phyloP scores from a whole-genome alignment of 805 yeast species.

The Sugiyamaella smithiae region DNA sequence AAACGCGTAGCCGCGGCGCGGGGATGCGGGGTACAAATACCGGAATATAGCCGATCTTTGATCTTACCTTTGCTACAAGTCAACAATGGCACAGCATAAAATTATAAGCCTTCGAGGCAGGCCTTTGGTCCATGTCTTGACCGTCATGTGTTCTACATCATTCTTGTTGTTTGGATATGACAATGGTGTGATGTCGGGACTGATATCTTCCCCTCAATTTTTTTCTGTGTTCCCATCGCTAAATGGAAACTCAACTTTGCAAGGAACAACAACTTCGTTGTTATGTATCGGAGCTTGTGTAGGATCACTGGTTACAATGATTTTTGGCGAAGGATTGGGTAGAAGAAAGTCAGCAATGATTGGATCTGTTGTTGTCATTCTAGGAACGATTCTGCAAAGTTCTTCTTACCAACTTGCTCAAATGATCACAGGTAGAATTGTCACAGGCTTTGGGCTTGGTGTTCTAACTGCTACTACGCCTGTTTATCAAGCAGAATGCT shows the following conservation, averaged over 20 bases:
- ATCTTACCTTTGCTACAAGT: not conserved
- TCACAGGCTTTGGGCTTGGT: conserved; percentile 76
- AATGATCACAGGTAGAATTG: conserved; percentile 68
- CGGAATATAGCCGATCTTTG: not conserved
- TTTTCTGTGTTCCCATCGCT: conserved; percentile 7
- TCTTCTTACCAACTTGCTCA: conserved; percentile 51
- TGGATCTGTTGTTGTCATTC: conserved; percentile 54
- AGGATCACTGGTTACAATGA: conserved; percentile 64
- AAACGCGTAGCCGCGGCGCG: too few species aligned
- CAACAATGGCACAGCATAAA: not conserved
- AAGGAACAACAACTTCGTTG: conserved; percentile 57
- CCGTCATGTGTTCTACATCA: conserved; percentile 8
- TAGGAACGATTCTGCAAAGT: conserved; percentile 65
- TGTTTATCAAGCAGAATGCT: conserved; percentile 78
- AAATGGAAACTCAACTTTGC: conserved; percentile 32
- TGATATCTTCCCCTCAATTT: conserved; percentile 51
- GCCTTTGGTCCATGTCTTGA: conserved; percentile 4
- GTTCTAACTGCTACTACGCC: conserved; percentile 76
- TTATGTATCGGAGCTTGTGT: conserved; percentile 75
- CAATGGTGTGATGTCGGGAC: conserved; percentile 74
- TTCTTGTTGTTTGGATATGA: conserved; percentile 58
- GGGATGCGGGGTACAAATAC: not conserved
- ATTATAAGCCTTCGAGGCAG: conserved; percentile 6
- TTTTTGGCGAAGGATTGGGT: conserved; percentile 60
- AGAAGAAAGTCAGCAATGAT: conserved; percentile 59